phyloP scores from a whole-genome alignment of 2,329 filamentous ascomycete genomes.

The Dactylellina leptospora region DNA sequence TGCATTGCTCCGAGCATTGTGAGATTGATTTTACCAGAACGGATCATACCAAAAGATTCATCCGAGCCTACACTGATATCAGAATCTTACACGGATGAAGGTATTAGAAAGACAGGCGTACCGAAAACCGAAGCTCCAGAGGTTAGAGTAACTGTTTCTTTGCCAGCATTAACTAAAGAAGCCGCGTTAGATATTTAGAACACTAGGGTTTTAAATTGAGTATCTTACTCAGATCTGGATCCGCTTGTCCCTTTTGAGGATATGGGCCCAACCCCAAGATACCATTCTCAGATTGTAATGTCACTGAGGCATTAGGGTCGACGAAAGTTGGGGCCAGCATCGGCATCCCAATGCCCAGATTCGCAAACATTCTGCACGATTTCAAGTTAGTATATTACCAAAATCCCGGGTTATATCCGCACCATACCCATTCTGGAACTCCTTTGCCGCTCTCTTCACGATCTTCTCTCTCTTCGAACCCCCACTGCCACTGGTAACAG shows the following conservation, averaged over 20 bases:
- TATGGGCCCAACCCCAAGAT: slow-evolving; percentile 85
- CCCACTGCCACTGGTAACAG: slow-evolving; percentile 62
- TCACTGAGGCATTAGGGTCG: slow-evolving; percentile 73
- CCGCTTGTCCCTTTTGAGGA: slow-evolving; percentile 75
- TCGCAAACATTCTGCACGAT: slow-evolving; percentile 68
- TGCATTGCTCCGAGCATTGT: slow-evolving; percentile 84
- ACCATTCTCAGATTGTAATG: slow-evolving; percentile 84
- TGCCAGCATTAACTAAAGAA: slow-evolving; percentile 76
- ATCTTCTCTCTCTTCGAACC: slow-evolving; percentile 74
- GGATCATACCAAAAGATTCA: slow-evolving; percentile 88
- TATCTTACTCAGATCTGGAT: slow-evolving; percentile 63
- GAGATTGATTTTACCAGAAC: slow-evolving; percentile 82
- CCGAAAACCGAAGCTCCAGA: slow-evolving; percentile 79
- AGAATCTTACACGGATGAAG: not conserved
- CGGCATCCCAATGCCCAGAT: slow-evolving; percentile 83
- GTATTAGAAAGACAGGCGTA: not conserved
- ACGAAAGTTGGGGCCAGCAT: slow-evolving; percentile 83
- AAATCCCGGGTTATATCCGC: not conserved
- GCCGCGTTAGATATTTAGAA: slow-evolving; percentile 57
- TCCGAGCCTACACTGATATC: slow-evolving; percentile 65
- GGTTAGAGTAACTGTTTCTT: slow-evolving; percentile 83
- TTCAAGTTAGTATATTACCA: slow-evolving; percentile 54
- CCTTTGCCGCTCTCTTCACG: slow-evolving; percentile 78
- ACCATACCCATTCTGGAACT: slow-evolving; percentile 75
- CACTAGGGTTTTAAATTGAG: not conserved